A percentile compares a stretch with the other conserved stretches of the same genome.
Conservation (phyloP, 805 yeast genomes). For the Lipomyces yamadae region DNA sequence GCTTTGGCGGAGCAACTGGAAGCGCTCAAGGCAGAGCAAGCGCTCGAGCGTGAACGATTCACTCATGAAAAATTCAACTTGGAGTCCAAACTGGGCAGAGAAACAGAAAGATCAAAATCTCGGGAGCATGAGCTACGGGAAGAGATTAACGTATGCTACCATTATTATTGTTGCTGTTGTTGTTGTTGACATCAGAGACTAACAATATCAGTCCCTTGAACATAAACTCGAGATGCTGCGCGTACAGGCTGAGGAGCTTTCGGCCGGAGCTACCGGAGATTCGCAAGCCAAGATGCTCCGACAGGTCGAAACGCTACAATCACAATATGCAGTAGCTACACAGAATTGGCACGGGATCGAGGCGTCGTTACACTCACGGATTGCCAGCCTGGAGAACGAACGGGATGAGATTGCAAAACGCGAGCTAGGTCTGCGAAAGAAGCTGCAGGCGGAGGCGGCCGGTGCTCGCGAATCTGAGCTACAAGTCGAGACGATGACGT, state of each 20-base stretch:
- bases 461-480: constrained; percentile 16
- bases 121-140: constrained; percentile 39
- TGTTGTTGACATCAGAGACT: constrained; percentile 14
- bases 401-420: constrained; percentile 48
- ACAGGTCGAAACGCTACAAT: constrained; percentile 62
- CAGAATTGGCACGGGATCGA: constrained; percentile 86
- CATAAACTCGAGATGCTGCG: constrained; percentile 71
- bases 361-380: constrained; percentile 58
- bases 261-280: constrained; percentile 42
- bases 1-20: constrained; percentile 43
- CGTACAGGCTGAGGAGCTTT: constrained; percentile 58
- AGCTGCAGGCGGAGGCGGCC: constrained; percentile 20
- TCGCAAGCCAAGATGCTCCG: constrained; percentile 47
- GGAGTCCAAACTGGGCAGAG: constrained; percentile 42
- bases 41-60: constrained; percentile 48
- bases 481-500: constrained; percentile 19
- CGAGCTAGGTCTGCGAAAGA: constrained; percentile 37
- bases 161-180: constrained; percentile 5
- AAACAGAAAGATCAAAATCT: constrained; percentile 43
- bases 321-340: constrained; percentile 74
- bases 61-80: constrained; percentile 38
- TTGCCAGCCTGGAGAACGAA: constrained; percentile 54
- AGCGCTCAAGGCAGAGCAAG: constrained; percentile 44
- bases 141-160: constrained; percentile 37
- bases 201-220: constrained; percentile 63